Conservation (phyloP, 225 moss, liverwort and hornwort species). For the Ulota crispa region DNA sequence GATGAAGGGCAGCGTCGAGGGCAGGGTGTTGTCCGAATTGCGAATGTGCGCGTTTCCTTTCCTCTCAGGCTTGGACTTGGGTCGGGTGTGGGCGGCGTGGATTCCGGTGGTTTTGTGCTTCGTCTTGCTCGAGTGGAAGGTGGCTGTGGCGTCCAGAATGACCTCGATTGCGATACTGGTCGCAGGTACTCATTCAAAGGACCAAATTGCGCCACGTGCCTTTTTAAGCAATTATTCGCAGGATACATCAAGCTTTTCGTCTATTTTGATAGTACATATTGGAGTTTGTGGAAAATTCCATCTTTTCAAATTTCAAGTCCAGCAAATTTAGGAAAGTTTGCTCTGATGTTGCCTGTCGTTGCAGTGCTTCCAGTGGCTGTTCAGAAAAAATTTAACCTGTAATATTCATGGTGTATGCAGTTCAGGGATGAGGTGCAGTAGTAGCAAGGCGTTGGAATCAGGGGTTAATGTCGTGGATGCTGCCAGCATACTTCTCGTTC, state of each 20-base stretch:
- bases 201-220: no score
- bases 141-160: constrained; percentile 53
- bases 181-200: constrained; percentile 12
- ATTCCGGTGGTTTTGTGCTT: constrained; percentile 59
- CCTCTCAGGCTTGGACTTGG: constrained; percentile 72
- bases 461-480: constrained; percentile 73
- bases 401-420: constrained; percentile 35
- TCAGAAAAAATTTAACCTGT: not conserved
- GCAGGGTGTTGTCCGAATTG: constrained; percentile 17
- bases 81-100: constrained; percentile 61
- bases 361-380: not conserved
- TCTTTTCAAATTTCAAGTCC: not conserved
- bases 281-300: not conserved
- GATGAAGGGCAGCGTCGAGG: constrained; percentile 15
- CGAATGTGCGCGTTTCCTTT: constrained; percentile 68
- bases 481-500: constrained; percentile 74
- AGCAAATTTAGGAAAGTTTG: not conserved
- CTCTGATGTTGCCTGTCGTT: not conserved
- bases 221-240: no score
- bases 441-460: constrained; percentile 40
- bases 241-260: no score
- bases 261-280: not conserved
- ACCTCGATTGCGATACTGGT: not conserved
- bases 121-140: constrained; percentile 73
- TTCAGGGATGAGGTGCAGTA: constrained; percentile 33